Base-by-base conservation (phyloP, 352 stramenopile species). In the Pythium sp. region DNA sequence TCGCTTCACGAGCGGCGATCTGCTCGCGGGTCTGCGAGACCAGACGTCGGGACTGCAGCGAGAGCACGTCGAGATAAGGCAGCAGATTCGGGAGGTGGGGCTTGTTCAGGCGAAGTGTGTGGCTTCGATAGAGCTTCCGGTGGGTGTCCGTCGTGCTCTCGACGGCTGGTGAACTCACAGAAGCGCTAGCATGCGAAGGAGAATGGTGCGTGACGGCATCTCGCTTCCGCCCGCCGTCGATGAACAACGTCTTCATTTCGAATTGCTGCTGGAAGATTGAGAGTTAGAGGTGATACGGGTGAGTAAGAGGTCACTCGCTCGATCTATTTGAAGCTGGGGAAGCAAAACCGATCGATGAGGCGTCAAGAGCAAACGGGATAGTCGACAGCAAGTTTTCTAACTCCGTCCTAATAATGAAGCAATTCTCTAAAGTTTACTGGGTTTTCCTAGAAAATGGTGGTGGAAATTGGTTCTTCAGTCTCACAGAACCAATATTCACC, bases 41-140 rank as follows among this genome's bases (percentile, higher is more conserved):
- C 32, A 91, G 67, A 2, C 78, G 82, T 32, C 75, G 83, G 0
- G 80, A 86, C n/a, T 91, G 82, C 18, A 93, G 72, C 1, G 78
- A 80, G 11, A 93, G 55, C 22, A 91, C 82, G 46, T 93, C 85
- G 34, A 93, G 43, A 55, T 89, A 90, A 24, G 85, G 85, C 47
- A 30, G 30, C 3, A 20, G 20, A 18, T 61, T 28, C 30, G 55
- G 26, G 30, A 46, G 30, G 12, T 46, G 55, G 20, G 30, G 55
- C 30, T 43, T 47, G 55, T 47, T 61, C 26, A 61, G 18, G 30
- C 30, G 55, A 2, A 30, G n/a, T 18, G 55, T 30, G 30, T 61
- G 55, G 30, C 30, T 61, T 2, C 9, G 55, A 15, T 46, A 30
- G 7, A 61, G 28, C 41, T 28, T 20, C 0, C 55, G 28, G 2